Conservation (phyloP, 2,329 filamentous ascomycete genomes). For the Fusarium sublunatum region DNA sequence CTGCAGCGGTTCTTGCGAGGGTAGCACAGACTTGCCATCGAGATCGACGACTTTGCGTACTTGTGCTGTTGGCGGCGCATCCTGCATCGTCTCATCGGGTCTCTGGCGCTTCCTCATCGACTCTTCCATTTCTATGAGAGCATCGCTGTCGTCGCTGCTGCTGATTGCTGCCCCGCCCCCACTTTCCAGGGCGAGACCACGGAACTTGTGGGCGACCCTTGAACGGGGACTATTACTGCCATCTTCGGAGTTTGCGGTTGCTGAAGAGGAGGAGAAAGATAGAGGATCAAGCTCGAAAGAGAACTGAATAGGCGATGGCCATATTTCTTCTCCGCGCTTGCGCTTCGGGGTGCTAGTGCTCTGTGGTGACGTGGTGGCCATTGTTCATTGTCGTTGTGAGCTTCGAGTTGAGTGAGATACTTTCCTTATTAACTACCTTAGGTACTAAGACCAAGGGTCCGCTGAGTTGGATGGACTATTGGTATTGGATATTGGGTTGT, state of each 20-base stretch:
- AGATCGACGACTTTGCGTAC: slow-evolving; percentile 17
- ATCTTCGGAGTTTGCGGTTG: slow-evolving; percentile 53
- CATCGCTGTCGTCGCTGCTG: slow-evolving; percentile 45
- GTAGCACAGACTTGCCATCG: slow-evolving; percentile 20
- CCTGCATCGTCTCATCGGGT: slow-evolving; percentile 49
- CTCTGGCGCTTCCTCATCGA: slow-evolving; percentile 54
- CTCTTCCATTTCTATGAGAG: slow-evolving; percentile 37
- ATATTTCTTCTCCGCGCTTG: slow-evolving; percentile 56
- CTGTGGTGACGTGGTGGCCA: slow-evolving; percentile 41
- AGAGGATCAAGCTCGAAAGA: slow-evolving; percentile 61
- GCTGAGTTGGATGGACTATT: slow-evolving; percentile 5
- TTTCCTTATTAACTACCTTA: slow-evolving; percentile 5
- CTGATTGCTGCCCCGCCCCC: slow-evolving; percentile 58
- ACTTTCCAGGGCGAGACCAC: slow-evolving; percentile 59
- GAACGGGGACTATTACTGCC: slow-evolving; percentile 65
- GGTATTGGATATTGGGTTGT: slow-evolving; percentile 26
- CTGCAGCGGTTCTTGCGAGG: slow-evolving; percentile 6
- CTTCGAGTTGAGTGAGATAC: slow-evolving; percentile 13
- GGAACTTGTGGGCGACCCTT: slow-evolving; percentile 64
- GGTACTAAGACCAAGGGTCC: slow-evolving; percentile 2
- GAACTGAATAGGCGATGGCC: slow-evolving; percentile 55
- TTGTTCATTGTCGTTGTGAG: slow-evolving; percentile 32
- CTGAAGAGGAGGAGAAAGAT: slow-evolving; percentile 41
- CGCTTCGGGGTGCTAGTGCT: slow-evolving; percentile 59
- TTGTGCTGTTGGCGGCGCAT: slow-evolving; percentile 31